These are phyloP conservation scores for Asterionellopsis glacialis DNA, from an alignment of 108 stramenopile genomes.

Conservation along the genomic window DNA sequence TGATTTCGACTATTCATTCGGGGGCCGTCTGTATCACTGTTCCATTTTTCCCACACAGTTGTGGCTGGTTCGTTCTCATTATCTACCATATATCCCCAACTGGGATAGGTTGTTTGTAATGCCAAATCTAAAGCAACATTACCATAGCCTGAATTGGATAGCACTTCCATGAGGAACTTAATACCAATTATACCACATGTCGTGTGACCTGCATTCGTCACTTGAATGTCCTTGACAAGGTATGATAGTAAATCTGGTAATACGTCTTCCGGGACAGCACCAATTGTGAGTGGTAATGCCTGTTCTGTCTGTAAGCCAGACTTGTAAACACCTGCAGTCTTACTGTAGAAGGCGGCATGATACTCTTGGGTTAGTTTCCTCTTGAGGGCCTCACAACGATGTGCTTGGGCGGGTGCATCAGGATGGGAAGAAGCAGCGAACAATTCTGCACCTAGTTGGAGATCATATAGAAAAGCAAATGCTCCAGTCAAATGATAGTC, in stretches of 20 bases:
- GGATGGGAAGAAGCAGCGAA: constrained; percentile 12
- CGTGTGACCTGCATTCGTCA: constrained; percentile 13
- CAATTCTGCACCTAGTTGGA: too few relatives aligned
- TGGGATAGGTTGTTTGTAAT: too few relatives aligned
- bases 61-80: too few relatives aligned
- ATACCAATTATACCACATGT: constrained; percentile 26
- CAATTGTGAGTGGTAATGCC: too few relatives aligned
- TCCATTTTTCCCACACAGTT: too few relatives aligned
- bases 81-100: too few relatives aligned
- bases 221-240: constrained; percentile 18
- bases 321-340: constrained; percentile 14
- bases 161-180: constrained; percentile 24
- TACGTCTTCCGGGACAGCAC: constrained; percentile 20
- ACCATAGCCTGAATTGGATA: too few relatives aligned
- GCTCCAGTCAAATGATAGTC: too few relatives aligned
- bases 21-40: too few relatives aligned
- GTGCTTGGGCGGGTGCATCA: neutral
- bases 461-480: too few relatives aligned
- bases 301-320: constrained; percentile 21
- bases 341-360: constrained; percentile 14
- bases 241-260: constrained; percentile 2
- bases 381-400: neutral
- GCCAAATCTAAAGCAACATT: too few relatives aligned
- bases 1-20: too few relatives aligned
- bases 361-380: constrained; percentile 8